Percentiles rank a stretch among this genome's conserved stretches.
Evolutionary conservation across 306 rosid genomes (phyloP).

Genomic region (Boehmeria nivea): DNA sequence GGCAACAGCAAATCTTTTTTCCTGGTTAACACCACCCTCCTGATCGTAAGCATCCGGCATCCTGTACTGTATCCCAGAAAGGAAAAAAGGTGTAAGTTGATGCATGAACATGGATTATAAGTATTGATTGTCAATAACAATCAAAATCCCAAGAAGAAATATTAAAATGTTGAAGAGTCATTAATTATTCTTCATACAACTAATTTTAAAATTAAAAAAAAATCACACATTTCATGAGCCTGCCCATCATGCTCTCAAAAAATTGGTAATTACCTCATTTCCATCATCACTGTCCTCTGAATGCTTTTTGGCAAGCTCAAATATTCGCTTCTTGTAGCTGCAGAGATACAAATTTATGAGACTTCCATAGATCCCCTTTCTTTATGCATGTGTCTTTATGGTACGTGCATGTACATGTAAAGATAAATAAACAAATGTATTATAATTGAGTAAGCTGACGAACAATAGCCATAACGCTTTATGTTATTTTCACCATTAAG

Average conservation of each 20-base stretch:
- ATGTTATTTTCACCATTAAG: neutral
- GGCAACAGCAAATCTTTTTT: slow-evolving; percentile 82
- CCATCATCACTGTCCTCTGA: slow-evolving; percentile 65
- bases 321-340: slow-evolving; percentile 81
- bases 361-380: slow-evolving; percentile 1
- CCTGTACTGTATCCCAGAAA: slow-evolving; percentile 79
- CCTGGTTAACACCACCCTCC: slow-evolving; percentile 80
- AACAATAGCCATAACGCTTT: neutral
- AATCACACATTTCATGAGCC: slow-evolving; percentile 5
- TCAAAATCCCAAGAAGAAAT: too few relatives aligned
- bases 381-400: too few relatives aligned
- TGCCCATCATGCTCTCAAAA: slow-evolving; percentile 8
- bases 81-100: too few relatives aligned
- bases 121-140: too few relatives aligned
- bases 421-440: neutral
- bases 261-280: slow-evolving; percentile 62
- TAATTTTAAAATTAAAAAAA: too few relatives aligned
- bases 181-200: too few relatives aligned
- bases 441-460: neutral
- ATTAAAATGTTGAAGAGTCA: too few relatives aligned
- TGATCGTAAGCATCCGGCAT: slow-evolving; percentile 94
- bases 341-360: slow-evolving; percentile 6
- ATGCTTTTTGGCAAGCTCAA: slow-evolving; percentile 66
- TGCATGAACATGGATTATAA: neutral
- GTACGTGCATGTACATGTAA: neutral